These are phyloP conservation scores for Acanthamoeba healyi DNA, from an alignment of 208 protist species.

Conservation along the genomic window DNA sequence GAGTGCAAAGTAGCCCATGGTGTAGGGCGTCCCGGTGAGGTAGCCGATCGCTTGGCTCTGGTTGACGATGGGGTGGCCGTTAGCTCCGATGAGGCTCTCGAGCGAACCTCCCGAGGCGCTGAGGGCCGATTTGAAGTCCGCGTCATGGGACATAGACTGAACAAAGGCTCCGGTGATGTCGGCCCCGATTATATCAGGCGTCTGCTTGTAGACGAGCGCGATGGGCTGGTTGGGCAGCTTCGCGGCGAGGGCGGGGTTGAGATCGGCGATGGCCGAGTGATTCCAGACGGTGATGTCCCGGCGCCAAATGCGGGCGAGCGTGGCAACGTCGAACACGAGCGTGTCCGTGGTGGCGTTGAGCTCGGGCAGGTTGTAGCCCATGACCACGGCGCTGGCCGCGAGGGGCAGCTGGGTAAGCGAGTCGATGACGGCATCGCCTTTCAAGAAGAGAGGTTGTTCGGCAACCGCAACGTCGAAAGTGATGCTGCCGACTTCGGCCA, in stretches of 20 bases:
- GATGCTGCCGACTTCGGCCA: background rate
- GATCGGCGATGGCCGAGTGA: background rate
- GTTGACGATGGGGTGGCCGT: background rate
- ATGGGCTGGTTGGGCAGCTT: background rate
- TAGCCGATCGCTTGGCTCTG: background rate
- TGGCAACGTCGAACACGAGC: background rate
- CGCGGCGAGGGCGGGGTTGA: conserved; percentile 10
- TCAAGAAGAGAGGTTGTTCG: background rate
- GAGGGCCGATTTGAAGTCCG: background rate
- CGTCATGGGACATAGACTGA: background rate
- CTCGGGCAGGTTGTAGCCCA: background rate
- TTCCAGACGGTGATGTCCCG: conserved; percentile 29
- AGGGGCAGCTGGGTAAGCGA: background rate
- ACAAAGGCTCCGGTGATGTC: conserved; percentile 2
- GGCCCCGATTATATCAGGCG: background rate
- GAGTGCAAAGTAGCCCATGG: background rate
- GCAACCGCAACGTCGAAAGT: background rate
- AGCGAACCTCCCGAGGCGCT: background rate
- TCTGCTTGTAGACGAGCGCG: background rate
- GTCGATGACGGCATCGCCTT: background rate
- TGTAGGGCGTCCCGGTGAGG: background rate
- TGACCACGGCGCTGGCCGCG: background rate
- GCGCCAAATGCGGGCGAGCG: background rate
- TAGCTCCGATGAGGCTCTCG: background rate
- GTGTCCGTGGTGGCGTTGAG: background rate